These are phyloP conservation scores for Solanum clarkiae DNA, from an alignment of 257 asterid genomes.

Conservation along the genomic window DNA sequence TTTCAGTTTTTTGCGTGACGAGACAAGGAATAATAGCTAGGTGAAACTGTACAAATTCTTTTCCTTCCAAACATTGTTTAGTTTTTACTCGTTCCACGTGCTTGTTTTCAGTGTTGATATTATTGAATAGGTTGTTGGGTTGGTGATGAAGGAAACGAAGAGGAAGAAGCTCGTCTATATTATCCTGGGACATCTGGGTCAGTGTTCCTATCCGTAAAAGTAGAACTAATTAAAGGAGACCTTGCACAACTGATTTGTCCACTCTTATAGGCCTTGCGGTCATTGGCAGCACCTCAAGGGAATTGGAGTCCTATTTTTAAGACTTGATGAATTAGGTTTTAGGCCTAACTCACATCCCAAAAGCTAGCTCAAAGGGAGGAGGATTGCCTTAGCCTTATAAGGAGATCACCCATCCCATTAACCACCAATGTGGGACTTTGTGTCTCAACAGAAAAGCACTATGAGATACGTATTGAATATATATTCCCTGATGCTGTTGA, in stretches of 20 bases:
- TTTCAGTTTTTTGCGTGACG: no score
- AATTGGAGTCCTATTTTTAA: background rate
- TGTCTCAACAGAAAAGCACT: conserved; percentile 77
- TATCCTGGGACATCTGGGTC: conserved; percentile 63
- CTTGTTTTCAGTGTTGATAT: no score
- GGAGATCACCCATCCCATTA: no score
- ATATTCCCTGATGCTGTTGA: conserved; percentile 75
- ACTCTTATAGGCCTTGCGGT: background rate
- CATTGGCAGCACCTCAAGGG: background rate
- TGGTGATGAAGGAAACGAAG: conserved; percentile 99
- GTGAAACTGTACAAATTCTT: no score
- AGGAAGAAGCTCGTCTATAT: conserved; percentile 86
- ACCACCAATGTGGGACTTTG: no score
- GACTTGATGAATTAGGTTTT: no score
- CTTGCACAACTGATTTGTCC: background rate
- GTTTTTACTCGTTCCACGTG: no score
- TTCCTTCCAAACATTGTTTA: no score
- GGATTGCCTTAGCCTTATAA: no score
- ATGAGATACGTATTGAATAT: conserved; percentile 62
- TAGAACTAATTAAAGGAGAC: background rate
- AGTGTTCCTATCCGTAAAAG: conserved; percentile 4
- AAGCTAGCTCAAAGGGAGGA: no score
- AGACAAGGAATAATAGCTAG: no score
- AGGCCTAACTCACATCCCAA: no score
- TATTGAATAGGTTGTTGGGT: conserved; percentile 22